These are phyloP conservation scores for Medicago truncatula DNA, from an alignment of 306 rosid genomes.

Conservation along the genomic window DNA sequence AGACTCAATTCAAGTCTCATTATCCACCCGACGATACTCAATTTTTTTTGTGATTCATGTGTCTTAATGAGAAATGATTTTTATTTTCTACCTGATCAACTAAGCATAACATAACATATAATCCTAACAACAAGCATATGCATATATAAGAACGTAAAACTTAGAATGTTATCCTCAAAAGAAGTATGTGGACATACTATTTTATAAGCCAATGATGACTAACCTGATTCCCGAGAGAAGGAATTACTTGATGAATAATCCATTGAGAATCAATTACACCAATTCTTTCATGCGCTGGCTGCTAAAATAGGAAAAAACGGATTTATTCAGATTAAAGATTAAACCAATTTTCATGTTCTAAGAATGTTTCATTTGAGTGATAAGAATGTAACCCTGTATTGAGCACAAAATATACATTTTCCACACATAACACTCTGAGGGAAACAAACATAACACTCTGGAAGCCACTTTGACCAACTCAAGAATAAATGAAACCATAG, in stretches of 20 bases:
- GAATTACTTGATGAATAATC: conserved; percentile 95
- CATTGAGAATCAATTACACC: conserved; percentile 99
- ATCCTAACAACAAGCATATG: conserved; percentile 13
- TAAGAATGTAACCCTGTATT: conserved; percentile 16
- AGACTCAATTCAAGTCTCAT: no score
- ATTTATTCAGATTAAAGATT: conserved; percentile 30
- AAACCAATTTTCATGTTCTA: conserved; percentile 19
- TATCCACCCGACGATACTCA: neutral
- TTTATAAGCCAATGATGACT: conserved; percentile 41
- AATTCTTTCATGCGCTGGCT: conserved; percentile 95
- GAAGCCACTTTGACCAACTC: conserved; percentile 32
- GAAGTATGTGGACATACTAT: conserved; percentile 25
- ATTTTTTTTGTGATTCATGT: neutral
- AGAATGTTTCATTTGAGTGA: conserved; percentile 11
- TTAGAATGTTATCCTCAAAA: conserved; percentile 17
- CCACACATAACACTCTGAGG: conserved; percentile 5
- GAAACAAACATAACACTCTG: neutral
- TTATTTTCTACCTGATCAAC: conserved; percentile 16
- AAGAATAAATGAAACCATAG: conserved; percentile 18
- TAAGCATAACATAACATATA: conserved; percentile 26
- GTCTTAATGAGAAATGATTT: neutral
- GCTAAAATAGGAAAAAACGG: conserved; percentile 45
- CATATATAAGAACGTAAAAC: conserved; percentile 3
- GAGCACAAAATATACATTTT: conserved; percentile 31
- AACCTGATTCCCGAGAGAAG: conserved; percentile 92